These are phyloP conservation scores for Ambrosia trifida DNA, from an alignment of 129 eudicot species.

Conservation along the genomic window DNA sequence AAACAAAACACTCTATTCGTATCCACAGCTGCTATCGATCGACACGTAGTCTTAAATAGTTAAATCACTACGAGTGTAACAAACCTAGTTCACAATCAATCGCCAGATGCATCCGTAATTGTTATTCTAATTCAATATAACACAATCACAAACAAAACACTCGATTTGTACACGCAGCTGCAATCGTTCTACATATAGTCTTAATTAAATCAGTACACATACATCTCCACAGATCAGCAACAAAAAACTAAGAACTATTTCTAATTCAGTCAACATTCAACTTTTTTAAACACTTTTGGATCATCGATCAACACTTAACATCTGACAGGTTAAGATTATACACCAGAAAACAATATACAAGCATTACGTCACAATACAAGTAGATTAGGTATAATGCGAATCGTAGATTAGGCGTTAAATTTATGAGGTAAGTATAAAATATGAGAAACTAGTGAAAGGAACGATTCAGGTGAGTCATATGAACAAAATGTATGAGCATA, in stretches of 20 bases:
- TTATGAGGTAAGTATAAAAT: neutral
- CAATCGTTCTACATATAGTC: conserved; percentile 1
- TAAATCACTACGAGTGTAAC: conserved; percentile 2
- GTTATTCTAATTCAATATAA: conserved; percentile 5
- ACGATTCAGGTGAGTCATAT: conserved; percentile 10
- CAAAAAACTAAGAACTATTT: conserved; percentile 4
- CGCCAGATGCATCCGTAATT: conserved; percentile 9
- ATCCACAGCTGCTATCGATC: conserved; percentile 10
- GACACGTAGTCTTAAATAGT: neutral
- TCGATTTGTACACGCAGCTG: conserved; percentile 1
- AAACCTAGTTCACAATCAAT: conserved; percentile 2
- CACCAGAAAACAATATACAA: neutral
- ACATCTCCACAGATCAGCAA: neutral
- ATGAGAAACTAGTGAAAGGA: conserved; percentile 14
- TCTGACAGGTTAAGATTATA: neutral
- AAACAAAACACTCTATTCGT: neutral
- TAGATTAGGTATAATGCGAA: neutral
- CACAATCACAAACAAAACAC: neutral
- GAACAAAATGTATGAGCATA: neutral
- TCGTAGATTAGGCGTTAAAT: neutral
- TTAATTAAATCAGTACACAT: neutral
- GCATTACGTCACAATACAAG: neutral
- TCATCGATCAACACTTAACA: conserved; percentile 1
- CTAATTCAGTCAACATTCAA: neutral
- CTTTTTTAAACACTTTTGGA: neutral